Conservation (phyloP, 2,329 filamentous ascomycete genomes). For the Incumbomyces delicatus region DNA sequence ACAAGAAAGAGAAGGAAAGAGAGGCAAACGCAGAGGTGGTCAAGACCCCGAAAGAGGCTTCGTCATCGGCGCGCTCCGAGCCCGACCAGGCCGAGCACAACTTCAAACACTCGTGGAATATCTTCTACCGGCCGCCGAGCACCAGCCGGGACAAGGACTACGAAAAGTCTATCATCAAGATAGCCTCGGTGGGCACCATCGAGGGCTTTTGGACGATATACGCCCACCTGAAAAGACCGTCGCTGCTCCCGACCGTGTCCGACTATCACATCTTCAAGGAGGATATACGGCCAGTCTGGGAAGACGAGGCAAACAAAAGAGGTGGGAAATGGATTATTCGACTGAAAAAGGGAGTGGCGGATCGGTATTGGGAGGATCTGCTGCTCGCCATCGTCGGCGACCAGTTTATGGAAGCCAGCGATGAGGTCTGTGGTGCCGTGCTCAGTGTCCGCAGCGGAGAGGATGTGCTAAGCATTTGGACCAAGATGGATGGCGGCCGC, state of each 20-base stretch:
- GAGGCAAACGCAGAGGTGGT: conserved; percentile 25
- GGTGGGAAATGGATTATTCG: conserved; percentile 97
- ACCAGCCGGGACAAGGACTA: conserved; percentile 97
- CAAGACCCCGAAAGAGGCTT: conserved; percentile 19
- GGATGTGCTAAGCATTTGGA: conserved; percentile 97
- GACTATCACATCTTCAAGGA: conserved; percentile 98
- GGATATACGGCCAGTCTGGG: conserved; percentile 93
- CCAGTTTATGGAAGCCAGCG: conserved; percentile 82
- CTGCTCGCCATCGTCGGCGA: conserved; percentile 85
- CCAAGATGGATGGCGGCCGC: conserved; percentile 79
- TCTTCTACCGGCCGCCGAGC: conserved; percentile 85
- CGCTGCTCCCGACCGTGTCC: conserved; percentile 76
- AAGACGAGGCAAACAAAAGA: conserved; percentile 91
- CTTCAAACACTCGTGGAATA: conserved; percentile 82
- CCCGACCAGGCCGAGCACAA: conserved; percentile 40
- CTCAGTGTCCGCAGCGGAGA: conserved; percentile 90
- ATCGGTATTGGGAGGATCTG: conserved; percentile 94
- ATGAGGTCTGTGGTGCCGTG: conserved; percentile 91
- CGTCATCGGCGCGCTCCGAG: conserved; percentile 28
- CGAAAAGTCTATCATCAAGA: conserved; percentile 85
- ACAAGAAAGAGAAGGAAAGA: conserved; percentile 33
- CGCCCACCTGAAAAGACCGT: conserved; percentile 79
- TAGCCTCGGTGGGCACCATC: conserved; percentile 69
- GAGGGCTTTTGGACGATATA: conserved; percentile 92
- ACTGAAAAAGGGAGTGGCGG: conserved; percentile 92